A percentile compares a stretch with the other conserved stretches of the same genome.
Evolutionary conservation across 306 rosid species (phyloP).

Genomic region (Cicer cuneatum): DNA sequence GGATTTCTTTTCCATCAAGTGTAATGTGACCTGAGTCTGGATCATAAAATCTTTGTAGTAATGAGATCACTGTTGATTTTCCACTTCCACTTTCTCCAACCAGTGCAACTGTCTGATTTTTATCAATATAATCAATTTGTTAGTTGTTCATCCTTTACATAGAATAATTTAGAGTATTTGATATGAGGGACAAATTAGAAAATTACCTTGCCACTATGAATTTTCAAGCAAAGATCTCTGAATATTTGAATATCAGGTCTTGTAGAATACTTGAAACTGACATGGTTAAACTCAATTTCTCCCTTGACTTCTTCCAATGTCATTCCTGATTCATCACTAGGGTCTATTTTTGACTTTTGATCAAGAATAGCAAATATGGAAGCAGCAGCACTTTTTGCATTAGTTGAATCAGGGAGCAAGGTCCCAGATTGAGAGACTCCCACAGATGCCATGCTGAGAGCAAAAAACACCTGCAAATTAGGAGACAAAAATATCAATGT

Average conservation of each 20-base stretch:
- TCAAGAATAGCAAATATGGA: constrained; percentile 80
- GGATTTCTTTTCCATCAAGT: constrained; percentile 65
- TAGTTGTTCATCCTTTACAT: constrained; percentile 1
- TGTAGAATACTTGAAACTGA: constrained; percentile 73
- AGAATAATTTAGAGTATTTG: not conserved
- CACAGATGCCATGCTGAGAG: constrained; percentile 62
- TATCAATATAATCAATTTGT: not conserved
- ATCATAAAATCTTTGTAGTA: constrained; percentile 76
- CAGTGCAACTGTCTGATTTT: constrained; percentile 67
- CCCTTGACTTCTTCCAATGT: constrained; percentile 62
- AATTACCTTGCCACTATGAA: constrained; percentile 71
- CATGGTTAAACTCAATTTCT: constrained; percentile 66
- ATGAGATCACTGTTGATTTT: constrained; percentile 76
- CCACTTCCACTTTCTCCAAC: constrained; percentile 95
- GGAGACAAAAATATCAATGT: constrained; percentile 15
- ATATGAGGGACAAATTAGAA: not conserved
- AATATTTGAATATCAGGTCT: constrained; percentile 72
- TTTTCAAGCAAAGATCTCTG: constrained; percentile 66
- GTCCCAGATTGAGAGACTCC: constrained; percentile 67
- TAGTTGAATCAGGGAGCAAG: constrained; percentile 59
- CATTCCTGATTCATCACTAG: constrained; percentile 61
- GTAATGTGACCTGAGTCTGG: constrained; percentile 71
- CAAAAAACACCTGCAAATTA: constrained; percentile 67
- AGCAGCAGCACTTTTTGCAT: constrained; percentile 62
- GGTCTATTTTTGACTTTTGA: constrained; percentile 63